These are phyloP conservation scores for Wallacemonas collosoma DNA, from an alignment of 208 protist genomes.

Conservation along the genomic window DNA sequence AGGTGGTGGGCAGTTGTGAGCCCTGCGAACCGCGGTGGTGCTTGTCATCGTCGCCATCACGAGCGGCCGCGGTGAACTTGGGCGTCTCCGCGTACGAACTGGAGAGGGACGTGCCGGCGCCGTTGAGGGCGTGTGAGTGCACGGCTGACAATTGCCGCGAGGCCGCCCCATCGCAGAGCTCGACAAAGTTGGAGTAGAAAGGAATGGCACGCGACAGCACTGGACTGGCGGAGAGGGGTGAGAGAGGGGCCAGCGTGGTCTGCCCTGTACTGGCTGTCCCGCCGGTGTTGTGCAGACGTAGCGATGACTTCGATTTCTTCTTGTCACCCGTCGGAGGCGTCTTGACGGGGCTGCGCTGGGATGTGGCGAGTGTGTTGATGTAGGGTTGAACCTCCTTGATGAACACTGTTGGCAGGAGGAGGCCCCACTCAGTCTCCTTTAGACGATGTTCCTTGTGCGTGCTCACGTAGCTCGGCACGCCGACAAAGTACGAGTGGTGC, in stretches of 20 bases:
- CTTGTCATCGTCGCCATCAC: background rate
- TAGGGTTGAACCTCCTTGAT: constrained; percentile 11
- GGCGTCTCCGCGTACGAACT: constrained; percentile 12
- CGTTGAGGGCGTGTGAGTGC: constrained; percentile 18
- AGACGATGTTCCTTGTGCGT: constrained; percentile 38
- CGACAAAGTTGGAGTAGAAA: constrained; percentile 42
- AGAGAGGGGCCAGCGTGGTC: background rate
- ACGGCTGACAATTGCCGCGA: constrained; percentile 14
- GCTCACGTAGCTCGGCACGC: constrained; percentile 49
- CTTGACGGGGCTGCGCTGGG: background rate
- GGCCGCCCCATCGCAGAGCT: constrained; percentile 31
- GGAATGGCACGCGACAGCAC: constrained; percentile 32
- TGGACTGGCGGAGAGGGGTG: constrained; percentile 2
- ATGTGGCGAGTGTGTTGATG: background rate
- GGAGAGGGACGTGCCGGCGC: constrained; percentile 20
- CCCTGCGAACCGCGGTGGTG: background rate
- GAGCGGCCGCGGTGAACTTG: background rate
- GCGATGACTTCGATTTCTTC: constrained; percentile 19
- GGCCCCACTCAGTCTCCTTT: constrained; percentile 41
- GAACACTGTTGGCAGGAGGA: constrained; percentile 56
- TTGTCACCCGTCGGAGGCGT: constrained; percentile 4
- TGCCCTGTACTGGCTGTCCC: background rate
- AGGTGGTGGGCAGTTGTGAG: too few species aligned
- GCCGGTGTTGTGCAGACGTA: background rate
- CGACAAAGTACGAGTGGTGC: constrained; percentile 67